phyloP scores from a whole-genome alignment of 202 grass and related monocot genomes.

The Dendrocalamus latiflorus region DNA sequence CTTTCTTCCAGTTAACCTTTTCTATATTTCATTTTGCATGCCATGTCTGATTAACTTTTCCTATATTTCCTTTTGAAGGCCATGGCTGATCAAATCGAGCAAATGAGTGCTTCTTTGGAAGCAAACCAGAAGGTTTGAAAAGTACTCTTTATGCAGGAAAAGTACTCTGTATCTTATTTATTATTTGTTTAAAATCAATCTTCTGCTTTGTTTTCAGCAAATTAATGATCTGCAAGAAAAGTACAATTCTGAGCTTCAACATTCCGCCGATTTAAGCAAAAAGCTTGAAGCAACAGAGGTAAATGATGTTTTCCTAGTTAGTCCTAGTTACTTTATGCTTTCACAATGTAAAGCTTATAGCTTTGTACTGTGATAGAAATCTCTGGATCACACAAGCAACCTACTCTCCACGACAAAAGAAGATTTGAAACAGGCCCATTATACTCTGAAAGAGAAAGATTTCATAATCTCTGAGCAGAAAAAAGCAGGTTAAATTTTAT shows the following conservation, averaged over 20 bases:
- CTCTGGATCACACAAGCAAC: constrained; percentile 64
- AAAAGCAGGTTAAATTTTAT: constrained; percentile 65
- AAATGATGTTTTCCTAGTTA: neutral
- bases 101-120: constrained; percentile 58
- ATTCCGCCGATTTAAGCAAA: constrained; percentile 61
- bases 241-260: constrained; percentile 59
- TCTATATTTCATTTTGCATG: constrained; percentile 25
- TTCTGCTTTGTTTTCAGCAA: constrained; percentile 39
- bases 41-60: too few species aligned
- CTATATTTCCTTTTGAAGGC: constrained; percentile 42
- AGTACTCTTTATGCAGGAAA: neutral
- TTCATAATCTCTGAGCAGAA: too few species aligned
- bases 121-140: constrained; percentile 55
- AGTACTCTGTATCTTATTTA: neutral
- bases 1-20: neutral
- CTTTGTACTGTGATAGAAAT: constrained; percentile 52
- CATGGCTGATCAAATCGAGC: constrained; percentile 85
- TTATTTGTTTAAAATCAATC: neutral
- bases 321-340: neutral
- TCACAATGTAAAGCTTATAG: constrained; percentile 22
- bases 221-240: constrained; percentile 74
- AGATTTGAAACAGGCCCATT: constrained; percentile 76
- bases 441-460: too few species aligned
- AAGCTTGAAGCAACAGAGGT: constrained; percentile 76
- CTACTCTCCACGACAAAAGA: constrained; percentile 66